These are phyloP conservation scores for Aspergillus costaricaensis DNA, from an alignment of 2,329 filamentous ascomycete genomes.

Conservation along the genomic window DNA sequence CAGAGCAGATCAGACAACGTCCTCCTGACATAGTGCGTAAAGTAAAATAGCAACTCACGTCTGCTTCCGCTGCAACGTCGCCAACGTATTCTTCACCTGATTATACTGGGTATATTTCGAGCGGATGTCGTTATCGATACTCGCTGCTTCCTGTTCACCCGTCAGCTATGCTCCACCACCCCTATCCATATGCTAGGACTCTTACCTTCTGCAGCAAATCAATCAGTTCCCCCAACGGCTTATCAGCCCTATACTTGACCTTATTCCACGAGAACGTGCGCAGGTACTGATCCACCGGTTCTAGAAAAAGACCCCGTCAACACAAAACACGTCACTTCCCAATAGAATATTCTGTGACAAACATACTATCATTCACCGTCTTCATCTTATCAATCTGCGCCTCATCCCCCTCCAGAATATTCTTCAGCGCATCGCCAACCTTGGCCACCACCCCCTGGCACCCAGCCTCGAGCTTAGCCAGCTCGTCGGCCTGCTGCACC, in stretches of 20 bases:
- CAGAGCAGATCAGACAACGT: not conserved
- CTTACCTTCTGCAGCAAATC: conserved; percentile 81
- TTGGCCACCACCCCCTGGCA: conserved; percentile 85
- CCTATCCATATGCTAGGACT: too few relatives aligned
- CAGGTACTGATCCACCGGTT: conserved; percentile 93
- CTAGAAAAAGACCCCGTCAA: conserved; percentile 50
- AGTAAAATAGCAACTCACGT: conserved; percentile 58
- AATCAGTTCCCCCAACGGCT: conserved; percentile 82
- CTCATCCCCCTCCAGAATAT: conserved; percentile 80
- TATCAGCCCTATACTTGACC: conserved; percentile 93
- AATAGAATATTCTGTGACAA: too few relatives aligned
- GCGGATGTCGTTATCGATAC: conserved; percentile 95
- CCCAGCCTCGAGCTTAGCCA: conserved; percentile 78
- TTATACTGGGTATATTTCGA: conserved; percentile 94
- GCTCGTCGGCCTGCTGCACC: conserved; percentile 93
- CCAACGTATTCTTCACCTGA: conserved; percentile 80
- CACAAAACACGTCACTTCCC: too few relatives aligned
- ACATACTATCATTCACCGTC: conserved; percentile 87
- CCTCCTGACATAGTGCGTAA: not conserved
- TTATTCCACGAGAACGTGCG: conserved; percentile 94
- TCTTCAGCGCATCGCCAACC: conserved; percentile 80
- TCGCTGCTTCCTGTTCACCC: conserved; percentile 70
- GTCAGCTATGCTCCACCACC: too few relatives aligned
- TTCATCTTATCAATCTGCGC: conserved; percentile 83
- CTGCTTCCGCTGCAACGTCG: conserved; percentile 80